Evolutionary conservation across 495 filamentous ascomycete species (phyloP).

Genomic region (Cercophora sp.): DNA sequence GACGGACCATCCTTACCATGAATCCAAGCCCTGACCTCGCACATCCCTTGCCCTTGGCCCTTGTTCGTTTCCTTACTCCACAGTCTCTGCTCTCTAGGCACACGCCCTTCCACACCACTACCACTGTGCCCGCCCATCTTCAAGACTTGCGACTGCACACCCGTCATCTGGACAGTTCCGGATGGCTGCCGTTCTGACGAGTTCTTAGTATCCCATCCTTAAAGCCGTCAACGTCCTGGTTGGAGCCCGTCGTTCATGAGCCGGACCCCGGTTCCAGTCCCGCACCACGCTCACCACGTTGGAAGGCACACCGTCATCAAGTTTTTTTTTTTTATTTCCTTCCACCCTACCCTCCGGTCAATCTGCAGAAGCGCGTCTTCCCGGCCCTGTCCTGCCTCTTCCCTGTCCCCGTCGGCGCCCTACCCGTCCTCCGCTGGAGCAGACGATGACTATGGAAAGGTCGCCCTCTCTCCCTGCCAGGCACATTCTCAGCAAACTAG

Average conservation of each 20-base stretch:
- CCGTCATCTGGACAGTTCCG: constrained; percentile 22
- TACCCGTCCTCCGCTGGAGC: constrained; percentile 28
- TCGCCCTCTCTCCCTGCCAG: constrained; percentile 29
- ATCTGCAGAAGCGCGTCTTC: constrained; percentile 35
- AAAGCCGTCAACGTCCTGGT: constrained; percentile 19
- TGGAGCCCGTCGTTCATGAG: constrained; percentile 15
- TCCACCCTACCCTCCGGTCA: constrained; percentile 17
- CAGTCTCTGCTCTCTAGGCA: constrained; percentile 19
- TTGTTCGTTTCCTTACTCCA: constrained; percentile 20
- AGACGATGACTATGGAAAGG: constrained; percentile 41
- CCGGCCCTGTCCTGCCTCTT: constrained; percentile 37
- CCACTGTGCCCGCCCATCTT: constrained; percentile 16
- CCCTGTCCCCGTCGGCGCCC: constrained; percentile 32
- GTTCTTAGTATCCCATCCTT: constrained; percentile 19
- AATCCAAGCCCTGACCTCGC: constrained; percentile 24
- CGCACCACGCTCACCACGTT: constrained; percentile 23
- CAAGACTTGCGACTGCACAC: constrained; percentile 18
- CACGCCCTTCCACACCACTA: constrained; percentile 8
- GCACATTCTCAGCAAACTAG: constrained; percentile 34
- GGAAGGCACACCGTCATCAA: constrained; percentile 25
- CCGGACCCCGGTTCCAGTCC: constrained; percentile 27
- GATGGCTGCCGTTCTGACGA: constrained; percentile 14
- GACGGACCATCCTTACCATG: constrained; percentile 17
- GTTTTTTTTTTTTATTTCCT: constrained; percentile 9
- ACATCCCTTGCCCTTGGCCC: constrained; percentile 22